phyloP scores from a whole-genome alignment of 805 yeast genomes.

The Candida ficus region DNA sequence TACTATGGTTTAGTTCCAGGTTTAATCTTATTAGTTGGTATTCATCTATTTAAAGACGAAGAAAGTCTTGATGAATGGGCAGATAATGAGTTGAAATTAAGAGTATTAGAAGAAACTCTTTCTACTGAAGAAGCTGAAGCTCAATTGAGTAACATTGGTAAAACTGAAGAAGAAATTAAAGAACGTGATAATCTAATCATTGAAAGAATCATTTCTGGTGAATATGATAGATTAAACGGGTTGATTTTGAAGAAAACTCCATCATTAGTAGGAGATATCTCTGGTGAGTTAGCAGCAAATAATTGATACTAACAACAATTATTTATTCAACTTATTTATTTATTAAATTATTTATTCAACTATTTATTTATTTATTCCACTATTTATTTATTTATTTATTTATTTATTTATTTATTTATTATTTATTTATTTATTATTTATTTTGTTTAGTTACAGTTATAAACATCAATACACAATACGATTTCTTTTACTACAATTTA shows the following conservation, averaged over 20 bases:
- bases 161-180: constrained; percentile 49
- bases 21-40: constrained; percentile 49
- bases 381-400: constrained; percentile 13
- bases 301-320: background rate
- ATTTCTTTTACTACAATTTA: too few relatives aligned
- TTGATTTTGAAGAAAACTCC: constrained; percentile 40
- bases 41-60: constrained; percentile 45
- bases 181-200: constrained; percentile 73
- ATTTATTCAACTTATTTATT: background rate
- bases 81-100: constrained; percentile 69
- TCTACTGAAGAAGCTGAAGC: constrained; percentile 46
- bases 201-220: constrained; percentile 78
- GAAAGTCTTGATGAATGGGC: constrained; percentile 72
- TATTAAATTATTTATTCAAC: background rate
- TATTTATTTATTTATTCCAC: constrained; percentile 2
- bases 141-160: constrained; percentile 31
- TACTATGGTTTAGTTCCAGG: constrained; percentile 73
- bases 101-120: constrained; percentile 63
- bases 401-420: background rate
- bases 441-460: background rate
- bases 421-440: background rate
- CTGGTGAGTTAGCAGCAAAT: constrained; percentile 5
- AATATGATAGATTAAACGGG: constrained; percentile 66
- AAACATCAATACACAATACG: background rate
- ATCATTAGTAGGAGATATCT: constrained; percentile 11